A percentile compares a stretch with the other conserved stretches of the same genome.
phyloP scores from a whole-genome alignment of 257 asterid genomes.

The Plantago major region DNA sequence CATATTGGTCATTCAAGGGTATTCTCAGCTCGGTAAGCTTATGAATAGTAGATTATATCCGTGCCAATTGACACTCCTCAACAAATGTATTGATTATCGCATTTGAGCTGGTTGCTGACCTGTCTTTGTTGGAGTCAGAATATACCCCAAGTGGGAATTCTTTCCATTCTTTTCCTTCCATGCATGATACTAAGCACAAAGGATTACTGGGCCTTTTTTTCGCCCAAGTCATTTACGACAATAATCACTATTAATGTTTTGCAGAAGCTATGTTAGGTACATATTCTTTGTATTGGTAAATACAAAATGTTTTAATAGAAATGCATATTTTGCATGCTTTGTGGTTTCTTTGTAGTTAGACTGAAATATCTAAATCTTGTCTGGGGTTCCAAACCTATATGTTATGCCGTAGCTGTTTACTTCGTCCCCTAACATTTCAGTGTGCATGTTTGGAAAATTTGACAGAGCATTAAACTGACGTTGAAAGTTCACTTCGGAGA shows the following conservation, averaged over 20 bases:
- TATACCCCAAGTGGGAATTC: neutral
- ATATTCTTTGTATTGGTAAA: neutral
- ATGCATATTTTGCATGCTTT: neutral
- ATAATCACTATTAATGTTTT: neutral
- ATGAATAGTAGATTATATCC: conserved; percentile 12
- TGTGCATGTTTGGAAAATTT: neutral
- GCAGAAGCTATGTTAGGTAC: neutral
- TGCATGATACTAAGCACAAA: neutral
- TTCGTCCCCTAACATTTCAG: neutral
- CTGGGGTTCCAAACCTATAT: neutral
- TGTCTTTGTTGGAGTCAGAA: neutral
- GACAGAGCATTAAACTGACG: neutral
- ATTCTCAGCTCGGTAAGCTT: conserved; percentile 64
- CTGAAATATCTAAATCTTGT: neutral
- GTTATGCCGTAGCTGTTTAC: neutral
- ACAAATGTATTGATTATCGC: neutral
- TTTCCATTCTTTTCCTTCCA: neutral
- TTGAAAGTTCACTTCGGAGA: neutral
- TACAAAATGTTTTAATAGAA: neutral
- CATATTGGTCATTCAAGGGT: conserved; percentile 94
- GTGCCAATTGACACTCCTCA: neutral
- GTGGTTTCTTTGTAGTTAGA: neutral
- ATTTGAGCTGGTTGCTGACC: neutral
- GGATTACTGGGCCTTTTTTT: neutral
- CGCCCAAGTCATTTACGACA: neutral